Percentiles rank a stretch among this genome's conserved stretches.
phyloP scores from a whole-genome alignment of 139 green algal genomes.

The Ettlia oleoabundans region DNA sequence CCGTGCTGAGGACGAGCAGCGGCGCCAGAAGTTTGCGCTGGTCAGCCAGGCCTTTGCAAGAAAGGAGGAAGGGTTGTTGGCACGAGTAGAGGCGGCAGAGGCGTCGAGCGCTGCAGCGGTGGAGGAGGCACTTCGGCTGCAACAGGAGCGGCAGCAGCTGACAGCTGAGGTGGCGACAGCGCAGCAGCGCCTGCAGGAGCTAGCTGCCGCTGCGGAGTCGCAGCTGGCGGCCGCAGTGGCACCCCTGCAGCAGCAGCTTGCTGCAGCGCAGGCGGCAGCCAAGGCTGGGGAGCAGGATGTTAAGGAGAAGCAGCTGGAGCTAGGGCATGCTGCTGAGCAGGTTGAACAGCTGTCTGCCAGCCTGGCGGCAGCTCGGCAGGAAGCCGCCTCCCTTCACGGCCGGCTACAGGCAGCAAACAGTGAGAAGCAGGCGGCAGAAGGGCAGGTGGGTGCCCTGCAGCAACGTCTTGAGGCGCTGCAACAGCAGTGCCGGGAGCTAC shows the following conservation, averaged over 20 bases:
- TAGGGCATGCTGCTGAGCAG: conserved; percentile 4
- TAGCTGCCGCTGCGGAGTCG: conserved; percentile 2
- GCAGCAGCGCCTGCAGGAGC: conserved; percentile 11
- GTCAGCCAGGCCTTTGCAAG: conserved; percentile 22
- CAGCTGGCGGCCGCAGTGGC: neutral
- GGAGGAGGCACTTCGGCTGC: neutral
- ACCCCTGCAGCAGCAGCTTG: conserved; percentile 32
- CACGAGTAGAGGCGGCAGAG: conserved; percentile 22
- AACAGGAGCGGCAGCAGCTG: conserved; percentile 21
- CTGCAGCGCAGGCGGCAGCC: neutral
- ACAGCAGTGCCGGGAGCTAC: neutral
- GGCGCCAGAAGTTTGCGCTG: conserved; percentile 31
- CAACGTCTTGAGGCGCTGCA: neutral
- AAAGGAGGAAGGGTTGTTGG: conserved; percentile 34
- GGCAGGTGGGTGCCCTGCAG: neutral
- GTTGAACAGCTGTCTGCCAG: conserved; percentile 1
- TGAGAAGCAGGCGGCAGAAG: neutral
- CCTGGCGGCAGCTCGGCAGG: conserved; percentile 10
- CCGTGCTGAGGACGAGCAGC: conserved; percentile 31
- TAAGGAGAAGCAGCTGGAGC: neutral
- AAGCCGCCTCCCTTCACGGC: neutral
- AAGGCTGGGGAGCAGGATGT: neutral
- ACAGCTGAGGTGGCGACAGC: conserved; percentile 1
- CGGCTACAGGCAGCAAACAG: neutral
- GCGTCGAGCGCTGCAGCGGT: neutral